Conservation (phyloP, 1,284 basidiomycete species). For the Tilletia walkeri region DNA sequence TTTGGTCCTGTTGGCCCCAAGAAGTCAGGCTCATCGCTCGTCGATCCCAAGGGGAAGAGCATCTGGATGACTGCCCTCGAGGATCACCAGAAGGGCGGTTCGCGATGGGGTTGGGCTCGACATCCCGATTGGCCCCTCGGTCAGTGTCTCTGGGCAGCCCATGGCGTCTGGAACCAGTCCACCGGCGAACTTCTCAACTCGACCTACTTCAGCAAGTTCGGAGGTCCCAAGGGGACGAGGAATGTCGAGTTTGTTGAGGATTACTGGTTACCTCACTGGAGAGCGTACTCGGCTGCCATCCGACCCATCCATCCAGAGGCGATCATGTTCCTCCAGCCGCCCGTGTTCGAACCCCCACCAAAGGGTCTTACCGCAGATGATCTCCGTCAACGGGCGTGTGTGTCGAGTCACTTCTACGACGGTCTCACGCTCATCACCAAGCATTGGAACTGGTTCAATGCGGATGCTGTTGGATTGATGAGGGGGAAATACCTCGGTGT, state of each 20-base stretch:
- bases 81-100: conserved; percentile 35
- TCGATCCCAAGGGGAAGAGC: conserved; percentile 74
- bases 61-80: conserved; percentile 46
- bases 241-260: conserved; percentile 68
- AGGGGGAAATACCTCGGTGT: conserved; percentile 73
- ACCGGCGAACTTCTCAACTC: conserved; percentile 70
- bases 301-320: conserved; percentile 75
- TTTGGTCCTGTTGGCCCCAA: conserved; percentile 79
- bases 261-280: conserved; percentile 79
- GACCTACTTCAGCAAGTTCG: conserved; percentile 68
- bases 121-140: conserved; percentile 76
- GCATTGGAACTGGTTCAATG: conserved; percentile 80
- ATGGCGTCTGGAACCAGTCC: conserved; percentile 82
- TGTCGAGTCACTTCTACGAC: conserved; percentile 90
- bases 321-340: conserved; percentile 86
- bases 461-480: conserved; percentile 68
- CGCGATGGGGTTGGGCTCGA: conserved; percentile 75
- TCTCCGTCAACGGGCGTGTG: conserved; percentile 71
- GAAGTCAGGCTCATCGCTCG: conserved; percentile 68
- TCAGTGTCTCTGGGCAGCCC: conserved; percentile 81
- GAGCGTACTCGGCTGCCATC: conserved; percentile 67
- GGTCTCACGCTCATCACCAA: conserved; percentile 67
- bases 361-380: conserved; percentile 63
- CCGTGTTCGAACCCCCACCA: conserved; percentile 79
- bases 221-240: conserved; percentile 51